Evolutionary conservation across 768 basidiomycete genomes (phyloP).

Genomic region (Crucibulum laeve): DNA sequence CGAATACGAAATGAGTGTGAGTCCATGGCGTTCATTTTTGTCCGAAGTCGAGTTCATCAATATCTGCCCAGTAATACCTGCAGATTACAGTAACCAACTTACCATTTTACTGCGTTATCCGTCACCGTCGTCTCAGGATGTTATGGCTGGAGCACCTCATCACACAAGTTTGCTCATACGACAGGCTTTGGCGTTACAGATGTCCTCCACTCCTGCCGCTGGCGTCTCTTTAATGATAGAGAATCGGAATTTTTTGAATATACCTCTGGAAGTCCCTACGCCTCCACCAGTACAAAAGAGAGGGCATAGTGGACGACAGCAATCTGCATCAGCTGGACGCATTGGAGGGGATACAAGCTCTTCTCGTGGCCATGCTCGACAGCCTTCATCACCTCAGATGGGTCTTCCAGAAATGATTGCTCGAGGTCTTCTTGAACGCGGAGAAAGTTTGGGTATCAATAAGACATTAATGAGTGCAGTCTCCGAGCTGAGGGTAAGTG

Average conservation of each 20-base stretch:
- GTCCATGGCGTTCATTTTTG: conserved; percentile 22
- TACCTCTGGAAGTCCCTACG: conserved; percentile 62
- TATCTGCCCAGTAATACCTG: conserved; percentile 62
- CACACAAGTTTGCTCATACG: conserved; percentile 70
- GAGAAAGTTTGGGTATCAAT: conserved; percentile 81
- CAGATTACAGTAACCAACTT: conserved; percentile 84
- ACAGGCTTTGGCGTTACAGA: conserved; percentile 78
- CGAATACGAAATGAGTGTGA: conserved; percentile 86
- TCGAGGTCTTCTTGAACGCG: conserved; percentile 66
- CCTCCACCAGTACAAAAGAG: conserved; percentile 17
- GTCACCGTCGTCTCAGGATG: conserved; percentile 31
- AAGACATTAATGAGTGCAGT: conserved; percentile 80
- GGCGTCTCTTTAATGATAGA: conserved; percentile 80
- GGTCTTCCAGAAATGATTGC: conserved; percentile 71
- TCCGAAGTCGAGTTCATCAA: neutral
- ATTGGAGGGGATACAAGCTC: conserved; percentile 9
- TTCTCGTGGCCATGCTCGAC: conserved; percentile 29
- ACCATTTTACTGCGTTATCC: conserved; percentile 88
- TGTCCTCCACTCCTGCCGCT: conserved; percentile 67
- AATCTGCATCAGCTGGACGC: conserved; percentile 13
- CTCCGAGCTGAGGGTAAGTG: conserved; percentile 65
- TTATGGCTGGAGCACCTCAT: conserved; percentile 35
- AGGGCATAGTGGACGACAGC: conserved; percentile 14
- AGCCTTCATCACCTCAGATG: conserved; percentile 37
- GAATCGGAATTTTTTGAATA: conserved; percentile 74